A percentile compares a stretch with the other conserved stretches of the same genome.
phyloP scores from a whole-genome alignment of 192 early-diverging fungal species.

The Jimgerdemannia flammicorona region DNA sequence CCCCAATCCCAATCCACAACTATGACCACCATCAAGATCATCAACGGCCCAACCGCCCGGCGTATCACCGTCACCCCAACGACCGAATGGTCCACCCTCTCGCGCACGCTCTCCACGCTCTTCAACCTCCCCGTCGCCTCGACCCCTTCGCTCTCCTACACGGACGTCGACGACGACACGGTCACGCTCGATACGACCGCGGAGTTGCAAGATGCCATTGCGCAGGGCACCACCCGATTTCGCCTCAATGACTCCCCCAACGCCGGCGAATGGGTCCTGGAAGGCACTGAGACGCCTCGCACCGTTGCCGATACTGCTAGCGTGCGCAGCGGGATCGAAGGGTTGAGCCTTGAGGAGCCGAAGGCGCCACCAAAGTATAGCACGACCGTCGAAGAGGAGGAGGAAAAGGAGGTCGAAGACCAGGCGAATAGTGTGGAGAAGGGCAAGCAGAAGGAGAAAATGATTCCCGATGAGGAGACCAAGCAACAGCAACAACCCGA shows the following conservation, averaged over 20 bases:
- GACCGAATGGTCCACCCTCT: neutral
- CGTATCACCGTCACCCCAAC: neutral
- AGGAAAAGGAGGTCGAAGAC: neutral
- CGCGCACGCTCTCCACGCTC: neutral
- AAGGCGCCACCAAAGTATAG: neutral
- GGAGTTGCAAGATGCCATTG: slow-evolving; percentile 14
- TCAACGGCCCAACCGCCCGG: neutral
- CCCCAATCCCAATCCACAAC: neutral
- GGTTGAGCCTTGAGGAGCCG: neutral
- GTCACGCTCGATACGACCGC: slow-evolving; percentile 12
- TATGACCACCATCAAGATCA: neutral
- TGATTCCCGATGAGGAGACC: neutral
- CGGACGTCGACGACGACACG: slow-evolving; percentile 11
- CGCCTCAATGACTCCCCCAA: neutral
- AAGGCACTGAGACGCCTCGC: neutral
- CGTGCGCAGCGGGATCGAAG: neutral
- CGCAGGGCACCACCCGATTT: neutral
- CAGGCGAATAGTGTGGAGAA: neutral
- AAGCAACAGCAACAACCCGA: slow-evolving; percentile 3
- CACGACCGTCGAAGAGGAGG: neutral
- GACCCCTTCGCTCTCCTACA: slow-evolving; percentile 1
- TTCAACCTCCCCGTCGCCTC: neutral
- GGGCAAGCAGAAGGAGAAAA: slow-evolving; percentile 13
- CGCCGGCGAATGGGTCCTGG: neutral
- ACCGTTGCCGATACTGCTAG: neutral